A percentile compares a stretch with the other conserved stretches of the same genome.
Conservation (phyloP, 2,329 filamentous ascomycete genomes). For the Acrodontium crateriforme region DNA sequence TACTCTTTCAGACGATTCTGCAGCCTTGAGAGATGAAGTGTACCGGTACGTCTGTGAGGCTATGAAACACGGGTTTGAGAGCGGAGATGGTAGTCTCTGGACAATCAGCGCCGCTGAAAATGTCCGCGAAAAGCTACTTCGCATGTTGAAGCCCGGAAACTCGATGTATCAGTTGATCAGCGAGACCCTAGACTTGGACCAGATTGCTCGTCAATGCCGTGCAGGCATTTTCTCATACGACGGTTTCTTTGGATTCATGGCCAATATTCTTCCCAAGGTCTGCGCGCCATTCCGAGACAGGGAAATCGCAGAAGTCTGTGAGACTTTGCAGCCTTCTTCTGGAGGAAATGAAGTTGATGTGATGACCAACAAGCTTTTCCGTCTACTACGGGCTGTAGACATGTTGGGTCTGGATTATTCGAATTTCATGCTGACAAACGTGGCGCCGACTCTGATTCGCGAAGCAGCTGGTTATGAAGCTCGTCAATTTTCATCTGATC, state of each 20-base stretch:
- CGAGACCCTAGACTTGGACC: constrained; percentile 60
- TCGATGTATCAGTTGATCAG: constrained; percentile 62
- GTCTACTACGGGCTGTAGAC: constrained; percentile 62
- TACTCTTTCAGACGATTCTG: constrained; percentile 38
- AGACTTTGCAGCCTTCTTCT: constrained; percentile 31
- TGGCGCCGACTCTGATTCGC: constrained; percentile 56
- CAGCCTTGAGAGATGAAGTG: constrained; percentile 44
- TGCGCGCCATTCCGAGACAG: constrained; percentile 71
- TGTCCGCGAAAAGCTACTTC: constrained; percentile 57
- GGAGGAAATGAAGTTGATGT: constrained; percentile 38
- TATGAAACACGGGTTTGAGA: constrained; percentile 49
- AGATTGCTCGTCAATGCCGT: constrained; percentile 54
- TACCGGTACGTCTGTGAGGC: constrained; percentile 45
- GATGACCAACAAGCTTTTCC: constrained; percentile 63
- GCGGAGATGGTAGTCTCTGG: constrained; percentile 51
- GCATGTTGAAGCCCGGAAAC: constrained; percentile 55
- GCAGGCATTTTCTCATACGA: constrained; percentile 67
- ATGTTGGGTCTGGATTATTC: constrained; percentile 68
- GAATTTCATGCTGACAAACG: constrained; percentile 63
- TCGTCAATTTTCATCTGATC: constrained; percentile 53
- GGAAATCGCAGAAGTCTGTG: constrained; percentile 54
- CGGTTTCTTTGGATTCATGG: constrained; percentile 66
- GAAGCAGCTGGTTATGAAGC: constrained; percentile 61
- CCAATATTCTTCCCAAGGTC: constrained; percentile 59
- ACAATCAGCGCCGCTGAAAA: constrained; percentile 58